phyloP scores from a whole-genome alignment of 2,329 filamentous ascomycete species.

The Hymenotorrendiella dingleyae region DNA sequence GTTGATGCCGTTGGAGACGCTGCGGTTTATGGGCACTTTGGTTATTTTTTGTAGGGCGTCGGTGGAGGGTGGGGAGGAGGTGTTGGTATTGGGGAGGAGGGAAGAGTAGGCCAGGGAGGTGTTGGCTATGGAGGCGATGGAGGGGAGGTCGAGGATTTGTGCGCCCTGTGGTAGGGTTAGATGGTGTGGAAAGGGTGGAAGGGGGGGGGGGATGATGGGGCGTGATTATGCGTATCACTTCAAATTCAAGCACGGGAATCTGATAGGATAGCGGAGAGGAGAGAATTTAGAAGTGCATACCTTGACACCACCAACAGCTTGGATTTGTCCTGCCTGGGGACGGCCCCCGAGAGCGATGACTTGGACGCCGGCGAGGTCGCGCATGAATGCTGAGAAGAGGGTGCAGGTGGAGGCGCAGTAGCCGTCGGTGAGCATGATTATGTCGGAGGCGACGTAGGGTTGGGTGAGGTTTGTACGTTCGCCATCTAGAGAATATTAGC shows the following conservation, averaged over 20 bases:
- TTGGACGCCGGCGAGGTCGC: slow-evolving; percentile 44
- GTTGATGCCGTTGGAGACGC: slow-evolving; percentile 35
- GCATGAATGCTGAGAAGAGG: slow-evolving; percentile 50
- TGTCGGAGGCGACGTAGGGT: slow-evolving; percentile 34
- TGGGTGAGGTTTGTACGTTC: slow-evolving; percentile 15
- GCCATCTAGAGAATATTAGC: too few species aligned
- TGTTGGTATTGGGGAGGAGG: too few species aligned
- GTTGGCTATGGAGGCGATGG: slow-evolving; percentile 18
- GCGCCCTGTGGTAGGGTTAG: too few species aligned
- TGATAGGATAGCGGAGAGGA: too few species aligned
- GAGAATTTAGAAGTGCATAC: too few species aligned
- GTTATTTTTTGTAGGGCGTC: slow-evolving; percentile 17
- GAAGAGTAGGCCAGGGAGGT: slow-evolving; percentile 2
- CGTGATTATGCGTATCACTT: too few species aligned
- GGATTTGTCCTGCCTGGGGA: slow-evolving; percentile 47
- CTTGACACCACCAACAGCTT: slow-evolving; percentile 60
- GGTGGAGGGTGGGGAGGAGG: slow-evolving; percentile 10
- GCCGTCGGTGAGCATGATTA: slow-evolving; percentile 45
- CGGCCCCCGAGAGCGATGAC: slow-evolving; percentile 56
- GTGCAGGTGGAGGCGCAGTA: slow-evolving; percentile 56
- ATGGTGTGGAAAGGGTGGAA: too few species aligned
- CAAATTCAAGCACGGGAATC: too few species aligned
- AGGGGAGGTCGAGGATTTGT: slow-evolving; percentile 26
- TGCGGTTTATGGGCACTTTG: slow-evolving; percentile 15
- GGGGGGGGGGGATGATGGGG: too few species aligned